Conservation (phyloP, 1,284 basidiomycete genomes). For the Neotropicomus parvogracilis region DNA sequence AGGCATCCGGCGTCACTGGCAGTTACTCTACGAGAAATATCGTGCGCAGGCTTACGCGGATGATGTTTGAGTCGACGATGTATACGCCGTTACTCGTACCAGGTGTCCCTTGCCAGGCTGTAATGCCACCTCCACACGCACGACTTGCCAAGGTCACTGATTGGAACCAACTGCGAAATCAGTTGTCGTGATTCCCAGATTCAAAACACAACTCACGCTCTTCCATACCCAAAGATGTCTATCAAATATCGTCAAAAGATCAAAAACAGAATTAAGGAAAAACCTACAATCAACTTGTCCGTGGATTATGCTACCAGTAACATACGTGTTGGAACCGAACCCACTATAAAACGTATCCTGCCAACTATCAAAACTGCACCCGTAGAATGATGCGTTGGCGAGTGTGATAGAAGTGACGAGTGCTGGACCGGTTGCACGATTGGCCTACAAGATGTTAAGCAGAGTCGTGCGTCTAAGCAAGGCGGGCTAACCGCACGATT, state of each 20-base stretch:
- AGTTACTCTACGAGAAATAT: slow-evolving; percentile 46
- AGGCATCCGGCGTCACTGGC: not conserved
- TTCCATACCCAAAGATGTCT: slow-evolving; percentile 54
- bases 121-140: slow-evolving; percentile 59
- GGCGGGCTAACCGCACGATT: slow-evolving; percentile 53
- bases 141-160: slow-evolving; percentile 57
- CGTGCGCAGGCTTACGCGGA: slow-evolving; percentile 52
- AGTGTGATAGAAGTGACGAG: slow-evolving; percentile 58
- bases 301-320: slow-evolving; percentile 57
- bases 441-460: slow-evolving; percentile 38
- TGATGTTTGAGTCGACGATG: slow-evolving; percentile 53
- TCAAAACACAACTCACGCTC: not conserved
- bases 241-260: slow-evolving; percentile 10
- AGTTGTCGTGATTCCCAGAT: slow-evolving; percentile 21
- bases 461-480: not conserved
- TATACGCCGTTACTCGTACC: slow-evolving; percentile 51
- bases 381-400: slow-evolving; percentile 66
- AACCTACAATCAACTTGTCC: slow-evolving; percentile 62
- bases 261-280: slow-evolving; percentile 13
- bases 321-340: slow-evolving; percentile 55
- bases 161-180: slow-evolving; percentile 52
- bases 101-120: slow-evolving; percentile 55
- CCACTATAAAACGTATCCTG: slow-evolving; percentile 71
- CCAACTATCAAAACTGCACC: slow-evolving; percentile 57
- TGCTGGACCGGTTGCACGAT: slow-evolving; percentile 57